Base-by-base conservation (phyloP, 2,329 filamentous ascomycete species). In the Akanthomyces lecanii region DNA sequence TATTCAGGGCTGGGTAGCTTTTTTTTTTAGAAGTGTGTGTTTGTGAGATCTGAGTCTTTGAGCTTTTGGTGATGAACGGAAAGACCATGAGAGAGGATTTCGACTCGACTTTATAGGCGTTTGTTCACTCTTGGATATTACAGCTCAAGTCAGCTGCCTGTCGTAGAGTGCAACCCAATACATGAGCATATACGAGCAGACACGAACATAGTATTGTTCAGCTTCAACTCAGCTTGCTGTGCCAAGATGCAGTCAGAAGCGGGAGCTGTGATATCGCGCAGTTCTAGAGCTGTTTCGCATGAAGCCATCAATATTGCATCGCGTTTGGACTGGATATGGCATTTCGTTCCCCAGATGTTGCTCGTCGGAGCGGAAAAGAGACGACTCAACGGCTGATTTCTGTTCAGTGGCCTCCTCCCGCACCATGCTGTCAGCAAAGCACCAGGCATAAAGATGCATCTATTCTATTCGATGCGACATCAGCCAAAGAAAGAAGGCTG, bases 201-300 rank as follows among this genome's bases (percentile, higher is more conserved):
- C 33, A 36, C 33, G 33, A 23, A 11, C 52, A 18, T 47, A 47
- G 4, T 21, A 33, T 14, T 61, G 36, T 38, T 61, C 50, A 61
- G 48, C 50, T 61, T 30, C 38, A 16, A 45, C 38, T 60, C 47
- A 45, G 57, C 57, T 60, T 36, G 25, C 36, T 60, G 57, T 25
- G 57, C 57, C 47, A 61, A 47, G 50, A 61, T 54, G 58, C 38
- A 47, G 50, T 36, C 2, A 21, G 48, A 28, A 18, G n/a, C 38
- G 47, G 6, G 12, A 28, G 36, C 5, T 3, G 38, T 28, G 12
- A 4, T 21, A n/a, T 25, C 14, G 36, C 25, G 8, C 16, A 16
- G 23, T 6, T 40, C 56, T 28, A 40, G 33, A 59, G n/a, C 42
- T 5, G 33, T 21, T 48, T 48, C 8, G 1, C n/a, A 28, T 12